Evolutionary conservation across 208 protist species (phyloP).

Genomic region (Strigomonas culicis): DNA sequence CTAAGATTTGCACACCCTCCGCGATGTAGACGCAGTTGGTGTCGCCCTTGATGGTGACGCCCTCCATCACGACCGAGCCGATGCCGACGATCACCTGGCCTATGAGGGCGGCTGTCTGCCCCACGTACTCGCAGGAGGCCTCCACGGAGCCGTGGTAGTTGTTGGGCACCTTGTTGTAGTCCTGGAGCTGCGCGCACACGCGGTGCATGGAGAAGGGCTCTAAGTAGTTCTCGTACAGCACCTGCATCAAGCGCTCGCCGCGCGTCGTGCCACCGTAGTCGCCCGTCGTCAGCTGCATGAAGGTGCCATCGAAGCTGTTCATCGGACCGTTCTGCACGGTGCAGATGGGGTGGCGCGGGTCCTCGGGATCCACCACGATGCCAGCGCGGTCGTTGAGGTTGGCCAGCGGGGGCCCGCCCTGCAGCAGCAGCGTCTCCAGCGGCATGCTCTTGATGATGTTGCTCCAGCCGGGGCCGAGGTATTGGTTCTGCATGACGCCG

Average conservation of each 20-base stretch:
- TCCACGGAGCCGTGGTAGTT: slow-evolving; percentile 84
- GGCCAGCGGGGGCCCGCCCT: slow-evolving; percentile 62
- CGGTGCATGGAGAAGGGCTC: slow-evolving; percentile 88
- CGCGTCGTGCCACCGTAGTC: slow-evolving; percentile 56
- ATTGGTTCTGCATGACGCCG: slow-evolving; percentile 77
- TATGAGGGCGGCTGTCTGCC: slow-evolving; percentile 73
- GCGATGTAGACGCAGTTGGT: slow-evolving; percentile 86
- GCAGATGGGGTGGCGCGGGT: slow-evolving; percentile 73
- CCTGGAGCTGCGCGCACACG: slow-evolving; percentile 81
- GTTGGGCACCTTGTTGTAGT: slow-evolving; percentile 86
- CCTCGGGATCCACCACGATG: slow-evolving; percentile 76
- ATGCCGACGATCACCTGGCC: slow-evolving; percentile 78
- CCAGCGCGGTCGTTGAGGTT: slow-evolving; percentile 82
- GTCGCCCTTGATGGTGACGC: slow-evolving; percentile 78
- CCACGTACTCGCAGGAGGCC: slow-evolving; percentile 76
- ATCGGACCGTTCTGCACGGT: slow-evolving; percentile 62
- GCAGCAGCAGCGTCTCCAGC: slow-evolving; percentile 67
- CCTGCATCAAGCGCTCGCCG: slow-evolving; percentile 77
- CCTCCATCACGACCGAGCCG: slow-evolving; percentile 81
- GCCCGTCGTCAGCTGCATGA: slow-evolving; percentile 61
- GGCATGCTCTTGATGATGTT: slow-evolving; percentile 70
- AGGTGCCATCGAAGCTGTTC: slow-evolving; percentile 57
- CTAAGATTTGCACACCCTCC: slow-evolving; percentile 82
- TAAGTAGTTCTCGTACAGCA: slow-evolving; percentile 88
- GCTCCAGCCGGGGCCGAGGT: slow-evolving; percentile 78